Evolutionary conservation across 1,139 yeast genomes (phyloP).

Genomic region (Nematodospora anomalae): DNA sequence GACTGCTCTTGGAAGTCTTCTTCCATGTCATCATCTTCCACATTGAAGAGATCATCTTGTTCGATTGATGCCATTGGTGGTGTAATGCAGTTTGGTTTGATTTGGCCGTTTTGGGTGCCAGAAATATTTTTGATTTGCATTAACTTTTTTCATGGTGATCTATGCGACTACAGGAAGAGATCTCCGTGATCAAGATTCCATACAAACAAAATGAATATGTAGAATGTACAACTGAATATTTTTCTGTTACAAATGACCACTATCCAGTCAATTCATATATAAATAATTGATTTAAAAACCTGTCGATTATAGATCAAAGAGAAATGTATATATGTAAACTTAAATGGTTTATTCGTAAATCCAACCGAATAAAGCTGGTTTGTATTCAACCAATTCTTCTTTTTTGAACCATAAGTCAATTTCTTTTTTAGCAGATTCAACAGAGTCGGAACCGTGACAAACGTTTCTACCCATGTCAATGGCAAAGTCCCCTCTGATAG

Average conservation of each 20-base stretch:
- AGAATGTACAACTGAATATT: too few relatives aligned
- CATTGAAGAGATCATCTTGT: constrained; percentile 29
- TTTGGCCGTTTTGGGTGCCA: neutral
- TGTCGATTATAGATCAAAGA: too few relatives aligned
- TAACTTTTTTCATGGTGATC: neutral
- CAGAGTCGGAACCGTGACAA: constrained; percentile 99
- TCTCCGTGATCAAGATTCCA: too few relatives aligned
- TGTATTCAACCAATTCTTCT: constrained; percentile 94
- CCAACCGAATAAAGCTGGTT: constrained; percentile 82
- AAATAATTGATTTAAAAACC: too few relatives aligned
- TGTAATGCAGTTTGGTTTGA: neutral
- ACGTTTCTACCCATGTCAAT: constrained; percentile 99
- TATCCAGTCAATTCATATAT: too few relatives aligned
- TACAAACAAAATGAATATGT: too few relatives aligned
- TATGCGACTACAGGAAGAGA: neutral
- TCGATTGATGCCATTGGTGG: constrained; percentile 19
- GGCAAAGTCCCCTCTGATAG: constrained; percentile 98
- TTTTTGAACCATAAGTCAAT: constrained; percentile 97
- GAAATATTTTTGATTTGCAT: neutral
- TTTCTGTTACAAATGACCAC: too few relatives aligned
- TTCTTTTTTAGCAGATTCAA: constrained; percentile 96
- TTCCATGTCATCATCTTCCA: constrained; percentile 22
- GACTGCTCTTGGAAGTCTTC: constrained; percentile 21
- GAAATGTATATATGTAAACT: neutral
- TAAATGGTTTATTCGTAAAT: constrained; percentile 72